phyloP scores from a whole-genome alignment of 352 stramenopile genomes.

The Phytopythium boreale region DNA sequence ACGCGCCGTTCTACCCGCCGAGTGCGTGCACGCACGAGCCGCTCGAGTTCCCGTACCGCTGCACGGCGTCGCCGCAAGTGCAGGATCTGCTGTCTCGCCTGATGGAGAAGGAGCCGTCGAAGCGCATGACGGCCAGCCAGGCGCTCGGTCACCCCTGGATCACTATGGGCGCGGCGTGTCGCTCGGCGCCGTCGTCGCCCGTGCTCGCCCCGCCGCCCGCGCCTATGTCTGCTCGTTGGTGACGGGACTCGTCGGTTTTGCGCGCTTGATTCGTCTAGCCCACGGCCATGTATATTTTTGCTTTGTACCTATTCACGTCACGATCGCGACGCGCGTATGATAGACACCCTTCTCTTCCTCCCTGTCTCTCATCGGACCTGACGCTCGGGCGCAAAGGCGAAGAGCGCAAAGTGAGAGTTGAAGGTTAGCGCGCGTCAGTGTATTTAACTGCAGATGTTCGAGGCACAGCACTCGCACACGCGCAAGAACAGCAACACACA shows the following conservation, averaged over 20 bases:
- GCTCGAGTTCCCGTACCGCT: conserved; percentile 50
- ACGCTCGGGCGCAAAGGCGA: no score
- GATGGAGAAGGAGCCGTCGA: conserved; percentile 64
- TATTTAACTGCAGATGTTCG: not conserved
- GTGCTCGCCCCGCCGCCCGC: conserved; percentile 7
- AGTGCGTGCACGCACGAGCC: conserved; percentile 58
- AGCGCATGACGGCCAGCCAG: conserved; percentile 74
- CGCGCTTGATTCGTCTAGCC: not conserved
- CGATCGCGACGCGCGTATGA: conserved; percentile 2
- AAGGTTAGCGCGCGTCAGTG: not conserved
- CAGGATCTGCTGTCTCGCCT: conserved; percentile 72
- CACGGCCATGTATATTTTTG: not conserved
- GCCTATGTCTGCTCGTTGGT: conserved; percentile 15
- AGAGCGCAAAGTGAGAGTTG: no score
- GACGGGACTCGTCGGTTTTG: not conserved
- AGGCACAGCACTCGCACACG: no score
- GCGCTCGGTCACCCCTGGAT: conserved; percentile 87
- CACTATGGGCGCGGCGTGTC: conserved; percentile 24
- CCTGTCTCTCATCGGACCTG: not conserved
- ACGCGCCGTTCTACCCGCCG: conserved; percentile 67
- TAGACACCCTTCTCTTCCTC: conserved; percentile 11
- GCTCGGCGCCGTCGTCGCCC: conserved; percentile 38
- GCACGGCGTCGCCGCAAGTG: conserved; percentile 31
- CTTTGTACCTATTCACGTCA: conserved; percentile 1
- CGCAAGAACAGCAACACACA: no score